phyloP scores from a whole-genome alignment of 2,329 filamentous ascomycete genomes.

The Lecanicillium sp. region DNA sequence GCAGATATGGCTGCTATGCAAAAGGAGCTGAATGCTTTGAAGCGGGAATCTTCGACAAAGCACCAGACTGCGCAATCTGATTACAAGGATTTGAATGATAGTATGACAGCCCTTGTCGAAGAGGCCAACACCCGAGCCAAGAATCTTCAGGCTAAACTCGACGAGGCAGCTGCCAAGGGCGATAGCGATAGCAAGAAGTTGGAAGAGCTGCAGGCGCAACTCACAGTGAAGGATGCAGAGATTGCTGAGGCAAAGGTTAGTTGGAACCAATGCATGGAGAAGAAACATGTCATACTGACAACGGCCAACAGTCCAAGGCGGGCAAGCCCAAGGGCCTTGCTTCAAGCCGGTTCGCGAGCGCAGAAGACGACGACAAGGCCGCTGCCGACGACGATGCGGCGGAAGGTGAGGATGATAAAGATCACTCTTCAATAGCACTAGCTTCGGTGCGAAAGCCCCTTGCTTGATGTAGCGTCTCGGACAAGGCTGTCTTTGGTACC shows the following conservation, averaged over 20 bases:
- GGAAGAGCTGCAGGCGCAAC: constrained; percentile 42
- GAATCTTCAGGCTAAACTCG: constrained; percentile 40
- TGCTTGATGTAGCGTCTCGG: constrained; percentile 29
- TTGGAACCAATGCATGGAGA: neutral
- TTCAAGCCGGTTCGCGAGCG: constrained; percentile 44
- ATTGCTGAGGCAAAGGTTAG: constrained; percentile 52
- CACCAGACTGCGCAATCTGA: constrained; percentile 49
- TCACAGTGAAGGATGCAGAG: constrained; percentile 57
- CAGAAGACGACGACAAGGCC: constrained; percentile 20
- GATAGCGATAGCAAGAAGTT: constrained; percentile 39
- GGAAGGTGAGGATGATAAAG: constrained; percentile 53
- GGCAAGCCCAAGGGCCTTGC: constrained; percentile 42
- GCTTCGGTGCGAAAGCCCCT: constrained; percentile 55
- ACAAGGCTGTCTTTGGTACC: constrained; percentile 13
- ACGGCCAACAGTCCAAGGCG: constrained; percentile 32
- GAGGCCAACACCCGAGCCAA: constrained; percentile 47
- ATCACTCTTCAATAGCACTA: constrained; percentile 56
- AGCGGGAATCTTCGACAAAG: constrained; percentile 41
- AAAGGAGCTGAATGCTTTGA: constrained; percentile 46
- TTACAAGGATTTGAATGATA: constrained; percentile 56
- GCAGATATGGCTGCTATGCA: constrained; percentile 38
- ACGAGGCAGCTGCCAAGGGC: constrained; percentile 33
- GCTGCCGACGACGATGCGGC: constrained; percentile 28
- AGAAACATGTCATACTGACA: neutral
- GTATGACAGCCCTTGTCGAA: constrained; percentile 51